Base-by-base conservation (phyloP, 306 rosid genomes). In the Glycine tomentella region DNA sequence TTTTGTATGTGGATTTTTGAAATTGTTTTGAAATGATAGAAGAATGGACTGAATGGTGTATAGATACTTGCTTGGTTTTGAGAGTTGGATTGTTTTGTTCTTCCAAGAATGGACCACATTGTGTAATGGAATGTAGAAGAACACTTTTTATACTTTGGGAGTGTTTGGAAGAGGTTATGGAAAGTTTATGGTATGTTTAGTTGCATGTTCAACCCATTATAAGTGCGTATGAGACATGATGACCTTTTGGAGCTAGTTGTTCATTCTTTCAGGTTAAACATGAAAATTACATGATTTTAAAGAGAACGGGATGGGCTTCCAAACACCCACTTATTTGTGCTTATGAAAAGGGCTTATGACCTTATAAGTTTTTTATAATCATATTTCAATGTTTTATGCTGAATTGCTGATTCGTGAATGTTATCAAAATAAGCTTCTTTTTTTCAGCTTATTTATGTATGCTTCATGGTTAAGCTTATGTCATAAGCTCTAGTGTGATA, bases 61-160 rank as follows among this genome's bases (percentile, higher is more conserved):
- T 25, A 45, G 36, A 40, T 10, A 4, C 20, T 72, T 63, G 49
- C 15, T 72, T 73, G 40, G 79, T 25, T 8, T 44, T 55, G 48
- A 55, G 31, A 40, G 59, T 63, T 50, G 51, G 36, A 15, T 80
- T 45, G 8, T 76, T 71, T 76, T 34, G 8, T 81, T 64, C 44
- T 76, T 45, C 69, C 31, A 1, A 25, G 31, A 25, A 25, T 25
- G 16, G 74, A 17, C 38, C 7, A 1, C 6, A 9, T 17, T 69
- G 74, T 16, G 3, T 9, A 20, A 68, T 45, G 73, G 12, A 44
- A 17, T 5, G 34, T 44, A 13, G 31, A 50, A 31, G 17, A 50
- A 31, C n/a, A 72, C n/a, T 33, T 31, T 72, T 4, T 34, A 72
- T 34, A 4, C 76, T 52, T 34, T 10, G 38, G 49, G 36, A 10